Base-by-base conservation (phyloP, 208 protist genomes). In the Balamuthia mandrillaris region DNA sequence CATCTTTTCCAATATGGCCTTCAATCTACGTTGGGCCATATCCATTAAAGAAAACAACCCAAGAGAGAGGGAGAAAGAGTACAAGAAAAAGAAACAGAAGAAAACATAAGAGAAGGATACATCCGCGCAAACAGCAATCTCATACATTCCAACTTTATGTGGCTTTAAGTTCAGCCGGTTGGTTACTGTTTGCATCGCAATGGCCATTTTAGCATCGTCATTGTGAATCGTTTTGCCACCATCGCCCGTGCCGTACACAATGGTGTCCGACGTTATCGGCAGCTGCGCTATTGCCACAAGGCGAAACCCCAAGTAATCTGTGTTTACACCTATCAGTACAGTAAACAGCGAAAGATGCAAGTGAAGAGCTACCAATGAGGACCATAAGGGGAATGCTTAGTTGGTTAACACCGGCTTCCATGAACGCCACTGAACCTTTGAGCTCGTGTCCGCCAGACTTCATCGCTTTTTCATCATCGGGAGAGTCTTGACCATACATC, bases 391-490 rank as follows among this genome's bases (percentile, higher is more conserved):
- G 68, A 37, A 41, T 58, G 68, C 56, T 41, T 10, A 77, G 45
- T 2, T 7, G 44, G 45, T 77, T 47, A 4, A 77, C 68, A 6
- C 45, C 45, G 42, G 44, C 56, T n/a, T 77, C 44, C 10, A 77
- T 58, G 29, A 58, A 77, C 0, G 44, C 68, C 68, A 58, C 68
- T 3, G 56, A 18, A 79, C 70, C 70, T 29, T 81, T 81, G 12
- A 81, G 74, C 27, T 81, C 74, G 35, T 81, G 74, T 27, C 74
- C 74, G 1, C 49, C 74, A 3, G 74, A 45, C 33, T 81, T 81
- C 74, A 81, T 81, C 0, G 74, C 74, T 37, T 81, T 81, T 24
- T 81, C 74, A 24, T 81, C 74, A 35, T 52, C 24, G 3, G 51
- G 45, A 31, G 58, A 51, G 33, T 47, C 63, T 14, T 39, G 37